Evolutionary conservation across 148 eudicot species (phyloP), one percentile per base, ranked within the genome.

Genomic region (Chenopodium formosanum): DNA sequence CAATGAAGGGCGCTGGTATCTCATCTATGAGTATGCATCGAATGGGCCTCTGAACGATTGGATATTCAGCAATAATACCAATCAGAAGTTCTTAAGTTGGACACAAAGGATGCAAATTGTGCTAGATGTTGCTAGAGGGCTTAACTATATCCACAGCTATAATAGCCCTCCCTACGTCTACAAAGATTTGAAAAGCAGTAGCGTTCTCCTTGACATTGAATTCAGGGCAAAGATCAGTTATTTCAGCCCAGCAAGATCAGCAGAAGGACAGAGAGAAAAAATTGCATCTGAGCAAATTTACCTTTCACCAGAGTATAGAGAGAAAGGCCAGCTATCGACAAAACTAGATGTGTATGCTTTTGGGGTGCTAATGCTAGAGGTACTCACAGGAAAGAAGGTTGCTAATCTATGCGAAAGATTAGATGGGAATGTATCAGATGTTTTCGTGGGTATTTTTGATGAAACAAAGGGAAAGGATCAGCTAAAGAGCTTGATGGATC

Each of bases 281-380:
- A 82, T 80, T 79, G 80, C 87, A 13, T 64, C 88, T 83, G 92
- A 92, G 23, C 90, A 88, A 74, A 91, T 90, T 23, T 91, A 92
- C 86, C 88, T 91, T 90, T 90, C 97, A 62, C 99, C 99, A 0
- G 99, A 95, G 86, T 93, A 91, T 78, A 58, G 88, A 73, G 89
- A 91, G 81, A 88, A 86, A 69, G 94, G 97, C 9, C 80, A 91
- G 19, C 78, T 95, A 56, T 91, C 98, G 0, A 84, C 95, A 23
- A 94, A 92, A 87, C 90, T 96, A 29, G 99, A 96, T 86, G 98
- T 96, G 23, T 95, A 92, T 75, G 84, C 94, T 70, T 96, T 96
- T 76, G 98, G 98, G 62, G 88, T 94, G 70, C 84, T 94, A 34
- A 58, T 94, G 95, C 83, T 94, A 72, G 95, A 93, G 82, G 86